Conservation (phyloP, 1,284 basidiomycete species). For the Leccinum angustisporum region DNA sequence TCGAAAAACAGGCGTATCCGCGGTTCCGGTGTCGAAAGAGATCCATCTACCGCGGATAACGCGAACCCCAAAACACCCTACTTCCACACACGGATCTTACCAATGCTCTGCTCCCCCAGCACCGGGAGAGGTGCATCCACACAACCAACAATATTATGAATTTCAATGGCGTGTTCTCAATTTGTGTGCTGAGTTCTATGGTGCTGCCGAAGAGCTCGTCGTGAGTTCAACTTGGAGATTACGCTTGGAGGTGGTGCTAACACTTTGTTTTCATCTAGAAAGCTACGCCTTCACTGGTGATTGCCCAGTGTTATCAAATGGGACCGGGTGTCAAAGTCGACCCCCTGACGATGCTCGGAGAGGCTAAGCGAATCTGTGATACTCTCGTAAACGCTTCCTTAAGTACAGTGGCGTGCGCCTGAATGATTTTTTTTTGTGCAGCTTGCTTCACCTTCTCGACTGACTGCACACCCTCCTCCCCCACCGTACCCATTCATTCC, state of each 20-base stretch:
- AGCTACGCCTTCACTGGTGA: conserved; percentile 67
- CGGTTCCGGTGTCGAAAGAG: conserved; percentile 34
- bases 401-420: conserved; percentile 5
- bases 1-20: conserved; percentile 65
- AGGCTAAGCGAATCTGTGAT: conserved; percentile 77
- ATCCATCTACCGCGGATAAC: conserved; percentile 16
- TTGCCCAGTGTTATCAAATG: conserved; percentile 77
- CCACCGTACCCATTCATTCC: conserved; percentile 51
- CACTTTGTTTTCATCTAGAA: conserved; percentile 44
- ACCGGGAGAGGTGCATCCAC: conserved; percentile 51
- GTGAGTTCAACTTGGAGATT: conserved; percentile 46
- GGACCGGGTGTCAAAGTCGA: conserved; percentile 67
- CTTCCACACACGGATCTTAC: conserved; percentile 28
- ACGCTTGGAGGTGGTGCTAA: conserved; percentile 12
- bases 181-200: conserved; percentile 79
- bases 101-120: conserved; percentile 31
- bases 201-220: conserved; percentile 77
- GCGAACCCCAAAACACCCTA: conserved; percentile 22
- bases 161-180: conserved; percentile 82
- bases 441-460: conserved; percentile 68
- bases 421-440: conserved; percentile 31
- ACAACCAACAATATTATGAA: conserved; percentile 77
- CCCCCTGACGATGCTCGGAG: conserved; percentile 66
- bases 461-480: conserved; percentile 64
- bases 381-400: conserved; percentile 52